Conservation (phyloP, 2,329 filamentous ascomycete genomes). For the Bipolaris zeicola region DNA sequence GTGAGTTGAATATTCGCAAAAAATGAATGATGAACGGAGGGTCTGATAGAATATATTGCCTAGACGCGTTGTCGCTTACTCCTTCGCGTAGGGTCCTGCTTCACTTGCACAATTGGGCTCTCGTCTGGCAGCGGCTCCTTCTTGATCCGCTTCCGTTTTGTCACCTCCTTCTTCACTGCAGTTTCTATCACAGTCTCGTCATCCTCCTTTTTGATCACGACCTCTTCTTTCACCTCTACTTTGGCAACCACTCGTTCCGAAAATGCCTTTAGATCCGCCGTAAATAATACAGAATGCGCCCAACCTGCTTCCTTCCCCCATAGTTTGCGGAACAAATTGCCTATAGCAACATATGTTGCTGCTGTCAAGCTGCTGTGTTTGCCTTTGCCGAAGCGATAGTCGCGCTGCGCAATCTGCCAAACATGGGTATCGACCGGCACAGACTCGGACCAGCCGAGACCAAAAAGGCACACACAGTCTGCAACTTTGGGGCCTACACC, state of each 20-base stretch:
- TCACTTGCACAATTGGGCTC: not conserved
- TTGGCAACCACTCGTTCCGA: conserved; percentile 66
- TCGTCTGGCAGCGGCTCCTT: not conserved
- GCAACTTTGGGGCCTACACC: conserved; percentile 97
- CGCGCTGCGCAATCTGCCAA: conserved; percentile 95
- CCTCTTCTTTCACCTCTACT: conserved; percentile 55
- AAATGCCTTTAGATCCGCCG: conserved; percentile 86
- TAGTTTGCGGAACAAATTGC: conserved; percentile 82
- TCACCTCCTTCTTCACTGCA: conserved; percentile 37
- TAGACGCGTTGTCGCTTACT: conserved; percentile 11
- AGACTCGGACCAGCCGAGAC: conserved; percentile 91
- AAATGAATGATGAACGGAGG: too few relatives aligned
- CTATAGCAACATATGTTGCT: conserved; percentile 85
- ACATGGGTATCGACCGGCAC: conserved; percentile 97
- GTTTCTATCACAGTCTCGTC: conserved; percentile 18
- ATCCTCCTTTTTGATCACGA: conserved; percentile 44
- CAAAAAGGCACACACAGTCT: conserved; percentile 96
- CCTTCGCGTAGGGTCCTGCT: conserved; percentile 5
- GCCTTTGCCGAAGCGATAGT: conserved; percentile 87
- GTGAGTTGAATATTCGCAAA: not conserved
- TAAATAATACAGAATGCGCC: conserved; percentile 97
- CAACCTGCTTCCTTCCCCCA: conserved; percentile 96
- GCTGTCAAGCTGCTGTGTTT: conserved; percentile 88
- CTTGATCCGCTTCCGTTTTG: conserved; percentile 10
- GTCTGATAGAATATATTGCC: not conserved